Evolutionary conservation across 805 yeast species (phyloP).

Genomic region (Metschnikowia dekortorum): DNA sequence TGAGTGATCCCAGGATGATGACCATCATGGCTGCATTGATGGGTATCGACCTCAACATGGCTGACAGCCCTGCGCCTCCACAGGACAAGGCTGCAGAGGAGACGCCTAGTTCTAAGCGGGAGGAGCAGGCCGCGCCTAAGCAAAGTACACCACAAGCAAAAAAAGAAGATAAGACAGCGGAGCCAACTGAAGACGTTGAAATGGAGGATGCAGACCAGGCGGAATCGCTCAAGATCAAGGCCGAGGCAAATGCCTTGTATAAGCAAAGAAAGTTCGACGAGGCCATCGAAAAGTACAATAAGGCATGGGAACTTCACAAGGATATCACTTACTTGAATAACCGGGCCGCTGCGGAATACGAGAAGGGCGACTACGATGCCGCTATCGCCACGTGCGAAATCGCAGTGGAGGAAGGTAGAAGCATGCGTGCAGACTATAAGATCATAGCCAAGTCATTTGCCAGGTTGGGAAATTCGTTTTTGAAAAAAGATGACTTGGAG

Average conservation of each 20-base stretch:
- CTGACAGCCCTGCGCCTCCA: slow-evolving; percentile 17
- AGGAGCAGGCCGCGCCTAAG: slow-evolving; percentile 12
- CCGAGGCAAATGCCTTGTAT: slow-evolving; percentile 81
- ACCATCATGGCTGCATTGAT: slow-evolving; percentile 78
- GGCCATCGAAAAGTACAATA: slow-evolving; percentile 80
- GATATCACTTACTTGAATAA: slow-evolving; percentile 94
- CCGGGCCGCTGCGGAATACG: slow-evolving; percentile 96
- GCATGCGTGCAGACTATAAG: slow-evolving; percentile 86
- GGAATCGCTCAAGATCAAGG: slow-evolving; percentile 67
- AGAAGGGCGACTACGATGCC: slow-evolving; percentile 85
- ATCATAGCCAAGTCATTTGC: slow-evolving; percentile 89
- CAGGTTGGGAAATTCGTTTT: slow-evolving; percentile 79
- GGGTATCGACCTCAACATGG: slow-evolving; percentile 69
- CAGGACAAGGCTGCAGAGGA: slow-evolving; percentile 8
- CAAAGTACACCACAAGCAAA: not conserved
- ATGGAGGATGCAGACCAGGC: slow-evolving; percentile 37
- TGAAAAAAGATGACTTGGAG: slow-evolving; percentile 67
- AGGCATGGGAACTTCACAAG: slow-evolving; percentile 75
- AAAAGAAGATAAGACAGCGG: slow-evolving; percentile 2
- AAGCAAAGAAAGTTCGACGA: slow-evolving; percentile 86
- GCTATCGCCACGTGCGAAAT: slow-evolving; percentile 75
- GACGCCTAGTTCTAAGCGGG: slow-evolving; percentile 13
- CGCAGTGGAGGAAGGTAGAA: slow-evolving; percentile 90
- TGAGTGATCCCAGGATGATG: slow-evolving; percentile 83
- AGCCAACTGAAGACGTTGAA: slow-evolving; percentile 28